phyloP scores from a whole-genome alignment of 345 rosid genomes.

The Limnanthes douglasii region DNA sequence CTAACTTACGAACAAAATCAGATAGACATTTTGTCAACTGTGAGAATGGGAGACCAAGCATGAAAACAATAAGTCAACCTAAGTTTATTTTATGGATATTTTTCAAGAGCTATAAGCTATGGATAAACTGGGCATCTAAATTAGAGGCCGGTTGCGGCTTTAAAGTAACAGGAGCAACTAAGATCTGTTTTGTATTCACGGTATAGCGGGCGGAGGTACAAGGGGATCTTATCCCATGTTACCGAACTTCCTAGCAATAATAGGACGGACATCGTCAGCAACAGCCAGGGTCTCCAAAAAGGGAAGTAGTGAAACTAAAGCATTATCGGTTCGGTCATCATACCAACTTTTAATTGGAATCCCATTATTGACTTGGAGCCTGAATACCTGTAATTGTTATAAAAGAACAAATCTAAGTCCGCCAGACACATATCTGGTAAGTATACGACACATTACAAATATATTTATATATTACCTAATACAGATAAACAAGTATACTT shows the following conservation, averaged over 20 bases:
- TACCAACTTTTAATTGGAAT: conserved; percentile 88
- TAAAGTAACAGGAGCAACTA: too few species aligned
- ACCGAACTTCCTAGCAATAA: conserved; percentile 60
- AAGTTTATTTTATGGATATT: too few species aligned
- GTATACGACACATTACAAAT: too few species aligned
- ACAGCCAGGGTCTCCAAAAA: conserved; percentile 62
- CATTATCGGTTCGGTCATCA: conserved; percentile 61
- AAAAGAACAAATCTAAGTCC: too few species aligned
- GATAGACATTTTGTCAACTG: too few species aligned
- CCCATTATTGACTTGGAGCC: conserved; percentile 71
- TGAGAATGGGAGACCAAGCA: too few species aligned
- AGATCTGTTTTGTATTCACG: conserved; percentile 1
- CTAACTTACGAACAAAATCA: too few species aligned
- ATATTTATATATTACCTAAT: neutral
- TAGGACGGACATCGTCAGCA: conserved; percentile 65
- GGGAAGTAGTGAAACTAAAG: conserved; percentile 46
- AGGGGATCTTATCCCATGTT: conserved; percentile 23
- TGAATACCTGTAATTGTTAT: conserved; percentile 70
- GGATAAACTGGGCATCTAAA: too few species aligned
- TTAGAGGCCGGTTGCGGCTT: too few species aligned
- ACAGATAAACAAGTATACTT: neutral
- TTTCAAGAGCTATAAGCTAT: too few species aligned
- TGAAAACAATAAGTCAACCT: too few species aligned
- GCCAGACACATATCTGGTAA: too few species aligned
- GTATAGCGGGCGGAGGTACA: neutral